A percentile compares a stretch with the other conserved stretches of the same genome.
Conservation (phyloP, 2,329 filamentous ascomycete genomes). For the Ophiostoma triangulosporum region DNA sequence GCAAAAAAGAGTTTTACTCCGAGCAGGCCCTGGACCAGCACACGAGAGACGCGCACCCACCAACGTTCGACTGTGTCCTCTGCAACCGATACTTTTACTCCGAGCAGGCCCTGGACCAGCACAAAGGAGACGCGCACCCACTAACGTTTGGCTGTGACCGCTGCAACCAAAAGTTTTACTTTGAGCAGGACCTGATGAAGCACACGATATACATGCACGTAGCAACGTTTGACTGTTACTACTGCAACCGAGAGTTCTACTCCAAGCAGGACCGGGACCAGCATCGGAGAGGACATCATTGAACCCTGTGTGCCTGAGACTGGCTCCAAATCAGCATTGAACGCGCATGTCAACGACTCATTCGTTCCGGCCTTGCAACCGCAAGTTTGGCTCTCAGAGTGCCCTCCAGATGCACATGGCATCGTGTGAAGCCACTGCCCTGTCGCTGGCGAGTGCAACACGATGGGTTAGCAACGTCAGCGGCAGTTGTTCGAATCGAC, state of each 20-base stretch:
- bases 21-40: not conserved
- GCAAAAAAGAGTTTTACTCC: no score
- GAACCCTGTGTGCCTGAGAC: not conserved
- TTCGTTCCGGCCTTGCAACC: not conserved
- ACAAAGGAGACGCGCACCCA: no score
- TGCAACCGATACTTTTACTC: not conserved
- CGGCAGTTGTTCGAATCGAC: not conserved
- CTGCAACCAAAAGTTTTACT: no score
- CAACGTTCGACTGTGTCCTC: not conserved
- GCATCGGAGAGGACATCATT: not conserved
- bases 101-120: not conserved
- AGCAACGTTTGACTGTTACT: not conserved
- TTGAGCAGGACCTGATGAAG: no score
- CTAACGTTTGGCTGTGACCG: no score
- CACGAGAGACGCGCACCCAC: not conserved
- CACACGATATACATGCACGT: no score
- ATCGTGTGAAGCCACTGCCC: not conserved
- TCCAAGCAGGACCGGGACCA: not conserved
- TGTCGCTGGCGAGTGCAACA: not conserved
- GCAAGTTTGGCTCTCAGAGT: not conserved
- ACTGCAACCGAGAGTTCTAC: not conserved
- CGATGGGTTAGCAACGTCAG: not conserved
- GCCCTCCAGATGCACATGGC: not conserved
- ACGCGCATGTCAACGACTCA: not conserved
- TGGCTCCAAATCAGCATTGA: not conserved